Percentiles rank a stretch among this genome's conserved stretches.
These are phyloP conservation scores for Tarenaya hassleriana DNA, from an alignment of 345 rosid species.

Conservation along the genomic window DNA sequence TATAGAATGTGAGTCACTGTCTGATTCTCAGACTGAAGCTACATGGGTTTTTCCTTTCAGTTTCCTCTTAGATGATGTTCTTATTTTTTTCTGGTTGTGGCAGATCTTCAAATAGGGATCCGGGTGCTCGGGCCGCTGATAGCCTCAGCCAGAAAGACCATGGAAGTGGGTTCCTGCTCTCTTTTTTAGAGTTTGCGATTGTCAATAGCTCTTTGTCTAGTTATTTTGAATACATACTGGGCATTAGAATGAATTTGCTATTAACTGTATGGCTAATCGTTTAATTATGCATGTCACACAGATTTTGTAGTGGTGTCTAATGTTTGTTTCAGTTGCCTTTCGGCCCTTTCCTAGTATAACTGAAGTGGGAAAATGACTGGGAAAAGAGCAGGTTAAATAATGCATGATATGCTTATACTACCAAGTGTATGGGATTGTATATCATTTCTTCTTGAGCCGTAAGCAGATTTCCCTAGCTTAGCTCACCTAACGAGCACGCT, in stretches of 20 bases:
- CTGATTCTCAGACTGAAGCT: constrained; percentile 1
- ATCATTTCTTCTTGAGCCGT: background rate
- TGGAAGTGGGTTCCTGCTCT: constrained; percentile 44
- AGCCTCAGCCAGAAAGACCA: constrained; percentile 69
- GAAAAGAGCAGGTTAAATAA: background rate
- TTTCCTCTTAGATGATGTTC: background rate
- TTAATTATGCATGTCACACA: too few species aligned
- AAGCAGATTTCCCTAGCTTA: background rate
- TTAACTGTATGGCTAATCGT: background rate
- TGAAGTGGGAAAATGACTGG: too few species aligned
- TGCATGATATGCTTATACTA: background rate
- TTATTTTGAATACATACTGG: background rate
- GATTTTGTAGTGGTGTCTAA: too few species aligned
- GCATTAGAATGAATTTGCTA: background rate
- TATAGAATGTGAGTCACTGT: constrained; percentile 69
- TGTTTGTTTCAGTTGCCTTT: background rate
- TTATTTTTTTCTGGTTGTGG: constrained; percentile 15
- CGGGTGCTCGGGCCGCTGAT: constrained; percentile 68
- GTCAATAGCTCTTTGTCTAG: constrained; percentile 8
- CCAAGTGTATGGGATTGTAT: background rate
- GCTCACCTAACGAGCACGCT: background rate
- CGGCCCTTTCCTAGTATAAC: background rate
- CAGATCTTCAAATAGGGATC: constrained; percentile 90
- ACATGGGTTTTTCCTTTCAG: background rate
- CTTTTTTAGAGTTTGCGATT: constrained; percentile 1